Conservation (phyloP, 129 eudicot species). For the Solidago caesia region DNA sequence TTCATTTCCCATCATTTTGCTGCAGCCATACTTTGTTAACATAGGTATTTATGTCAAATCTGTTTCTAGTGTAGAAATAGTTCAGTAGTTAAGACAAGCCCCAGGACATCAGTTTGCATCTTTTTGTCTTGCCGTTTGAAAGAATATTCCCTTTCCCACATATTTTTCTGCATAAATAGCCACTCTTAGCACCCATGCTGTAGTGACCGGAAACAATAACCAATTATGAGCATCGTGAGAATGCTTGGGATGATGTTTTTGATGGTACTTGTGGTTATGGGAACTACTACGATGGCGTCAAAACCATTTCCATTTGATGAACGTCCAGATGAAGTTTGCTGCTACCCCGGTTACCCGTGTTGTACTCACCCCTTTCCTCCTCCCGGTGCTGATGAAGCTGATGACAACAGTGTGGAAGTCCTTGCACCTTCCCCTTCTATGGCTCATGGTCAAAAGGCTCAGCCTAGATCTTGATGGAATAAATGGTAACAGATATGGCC, state of each 20-base stretch:
- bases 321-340: slow-evolving; percentile 36
- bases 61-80: not conserved
- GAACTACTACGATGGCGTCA: slow-evolving; percentile 28
- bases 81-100: slow-evolving; percentile 5
- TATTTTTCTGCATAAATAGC: slow-evolving; percentile 22
- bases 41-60: not conserved
- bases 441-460: slow-evolving; percentile 11
- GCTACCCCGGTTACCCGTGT: slow-evolving; percentile 37
- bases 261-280: slow-evolving; percentile 24
- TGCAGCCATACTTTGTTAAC: not conserved
- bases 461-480: slow-evolving; percentile 27
- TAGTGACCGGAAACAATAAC: slow-evolving; percentile 3
- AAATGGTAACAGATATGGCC: slow-evolving; percentile 1
- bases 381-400: slow-evolving; percentile 21
- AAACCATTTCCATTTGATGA: slow-evolving; percentile 35
- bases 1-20: no score
- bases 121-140: slow-evolving; percentile 25
- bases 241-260: slow-evolving; percentile 18
- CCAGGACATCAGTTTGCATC: not conserved
- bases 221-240: slow-evolving; percentile 24
- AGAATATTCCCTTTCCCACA: slow-evolving; percentile 21
- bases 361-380: slow-evolving; percentile 29
- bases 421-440: slow-evolving; percentile 19
- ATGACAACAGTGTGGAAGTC: not conserved
- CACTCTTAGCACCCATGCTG: not conserved